Percentiles rank a stretch among this genome's conserved stretches.
phyloP scores from a whole-genome alignment of 192 early-diverging fungal genomes.

The Podila verticillata region DNA sequence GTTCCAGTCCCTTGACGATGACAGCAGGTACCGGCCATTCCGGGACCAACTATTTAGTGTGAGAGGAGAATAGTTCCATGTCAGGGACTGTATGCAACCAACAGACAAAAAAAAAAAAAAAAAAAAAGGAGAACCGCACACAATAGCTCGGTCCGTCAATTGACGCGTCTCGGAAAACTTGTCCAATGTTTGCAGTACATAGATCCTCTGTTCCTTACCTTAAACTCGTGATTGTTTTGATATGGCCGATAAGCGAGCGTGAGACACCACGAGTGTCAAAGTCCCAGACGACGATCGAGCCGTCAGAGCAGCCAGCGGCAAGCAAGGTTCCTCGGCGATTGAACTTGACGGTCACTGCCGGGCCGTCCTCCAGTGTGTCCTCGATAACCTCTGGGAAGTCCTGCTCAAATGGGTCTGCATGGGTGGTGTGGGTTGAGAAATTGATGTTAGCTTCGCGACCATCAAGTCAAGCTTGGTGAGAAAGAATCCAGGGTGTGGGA shows the following conservation, averaged over 20 bases:
- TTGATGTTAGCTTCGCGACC: too few relatives aligned
- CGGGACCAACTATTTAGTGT: conserved; percentile 75
- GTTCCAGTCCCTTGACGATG: conserved; percentile 81
- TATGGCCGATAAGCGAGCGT: conserved; percentile 77
- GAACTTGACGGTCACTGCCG: conserved; percentile 75
- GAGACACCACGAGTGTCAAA: conserved; percentile 85
- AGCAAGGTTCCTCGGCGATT: conserved; percentile 84
- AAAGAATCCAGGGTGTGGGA: too few relatives aligned
- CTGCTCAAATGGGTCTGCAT: conserved; percentile 79
- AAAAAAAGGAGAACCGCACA: background rate
- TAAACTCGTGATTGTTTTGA: conserved; percentile 77
- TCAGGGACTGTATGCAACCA: background rate
- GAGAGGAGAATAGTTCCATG: conserved; percentile 2
- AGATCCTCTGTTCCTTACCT: conserved; percentile 59
- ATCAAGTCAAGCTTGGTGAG: too few relatives aligned
- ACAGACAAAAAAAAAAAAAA: conserved; percentile 3
- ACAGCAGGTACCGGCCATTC: conserved; percentile 81
- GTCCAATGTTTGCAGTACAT: background rate
- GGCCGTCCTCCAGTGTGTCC: conserved; percentile 77
- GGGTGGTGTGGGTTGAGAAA: background rate
- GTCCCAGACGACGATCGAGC: conserved; percentile 86
- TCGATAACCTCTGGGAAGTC: conserved; percentile 85
- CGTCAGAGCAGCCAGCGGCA: conserved; percentile 84
- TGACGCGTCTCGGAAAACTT: background rate
- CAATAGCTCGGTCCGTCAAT: too few relatives aligned